Evolutionary conservation across 306 rosid species (phyloP), one percentile per base, ranked within the genome.

Genomic region (Rubus parviflorus): DNA sequence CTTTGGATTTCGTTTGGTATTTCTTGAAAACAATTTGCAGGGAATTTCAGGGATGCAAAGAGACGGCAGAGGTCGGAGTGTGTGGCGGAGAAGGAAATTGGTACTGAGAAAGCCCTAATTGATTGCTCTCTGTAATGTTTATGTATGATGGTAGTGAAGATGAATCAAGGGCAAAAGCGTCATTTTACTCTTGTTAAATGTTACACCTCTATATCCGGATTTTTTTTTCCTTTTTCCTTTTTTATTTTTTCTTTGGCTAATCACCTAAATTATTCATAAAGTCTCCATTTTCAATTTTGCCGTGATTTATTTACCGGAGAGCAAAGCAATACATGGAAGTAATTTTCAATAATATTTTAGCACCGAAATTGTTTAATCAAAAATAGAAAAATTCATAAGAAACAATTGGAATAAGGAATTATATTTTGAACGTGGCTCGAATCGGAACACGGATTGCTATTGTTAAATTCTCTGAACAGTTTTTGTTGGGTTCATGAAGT

Each of bases 31-130:
- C 8, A 48, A 10, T 66, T 86, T 87, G 78, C 76, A 89, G 97
- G 85, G 87, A 67, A 46, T 81, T 65, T 82, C 87, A 12, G 81
- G 72, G 62, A 86, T 84, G 89, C 90, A 88, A 54, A 88, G 65
- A 74, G 87, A 78, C 30, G 62, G 22, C 75, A 71, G 76, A 38
- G 90, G 92, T 57, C 87, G 97, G 72, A 84, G 84, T 75, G 80
- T 94, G 45, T 92, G 97, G 98, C 86, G 91, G 71, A 86, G 97
- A 80, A 90, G 98, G 77, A 94, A 80, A 88, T 58, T 94, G 97
- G 97, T 94, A 88, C 35, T 19, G n/a, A 5, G 45, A 46, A 15
- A 0, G 35, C 52, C n/a, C 23, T 25, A 30, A 43, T 16, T n/a
- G 23, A n/a, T 45, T 22, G 23, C 7, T 64, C 14, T 38, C 5